Evolutionary conservation across 106 monocot species (phyloP), one percentile per base, ranked within the genome.

Genomic region (Xerophyta viscosa): DNA sequence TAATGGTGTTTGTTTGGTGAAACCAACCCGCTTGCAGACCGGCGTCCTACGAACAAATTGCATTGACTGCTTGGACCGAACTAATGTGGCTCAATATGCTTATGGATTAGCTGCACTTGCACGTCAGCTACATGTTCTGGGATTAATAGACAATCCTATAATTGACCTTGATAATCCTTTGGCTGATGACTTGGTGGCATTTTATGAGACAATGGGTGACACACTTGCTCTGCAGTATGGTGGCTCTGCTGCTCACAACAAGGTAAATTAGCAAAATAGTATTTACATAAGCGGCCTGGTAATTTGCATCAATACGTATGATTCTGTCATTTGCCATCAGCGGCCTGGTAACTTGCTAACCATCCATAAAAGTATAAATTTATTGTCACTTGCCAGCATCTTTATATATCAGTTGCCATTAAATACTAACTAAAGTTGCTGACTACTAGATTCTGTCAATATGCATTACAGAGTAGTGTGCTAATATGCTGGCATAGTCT

Each of bases 181-280:
- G 66, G 86, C 90, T 41, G 66, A 77, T 61, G 61, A 69, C 28
- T 62, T 99, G 41, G 90, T 99, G 98, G 57, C 58, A 8, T 80
- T 82, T 61, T 99, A 99, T 67, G 98, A 99, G 57, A 76, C 29
- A 26, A 99, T 99, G 98, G 98, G 98, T 15, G 98, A 99, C 30
- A 99, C 82, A 46, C 90, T 99, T 71, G 90, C 98, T 29, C 31
- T 78, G 17, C 98, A 99, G 27, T 99, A 99, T 77, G 86, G 90
- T 53, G 98, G 98, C 51, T 99, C 98, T 71, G 90, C 89, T 61
- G 90, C 98, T 66, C 98, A 99, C 53, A 90, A 99, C 57, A 99
- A 99, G 89, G 96, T 96, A 79, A 18, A 20, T 46, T 18, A n/a
- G n/a, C n/a, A n/a, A n/a, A n/a, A n/a, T n/a, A n/a, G n/a, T n/a